Conservation (phyloP, 2,329 filamentous ascomycete species). For the Aspergillus sp. region DNA sequence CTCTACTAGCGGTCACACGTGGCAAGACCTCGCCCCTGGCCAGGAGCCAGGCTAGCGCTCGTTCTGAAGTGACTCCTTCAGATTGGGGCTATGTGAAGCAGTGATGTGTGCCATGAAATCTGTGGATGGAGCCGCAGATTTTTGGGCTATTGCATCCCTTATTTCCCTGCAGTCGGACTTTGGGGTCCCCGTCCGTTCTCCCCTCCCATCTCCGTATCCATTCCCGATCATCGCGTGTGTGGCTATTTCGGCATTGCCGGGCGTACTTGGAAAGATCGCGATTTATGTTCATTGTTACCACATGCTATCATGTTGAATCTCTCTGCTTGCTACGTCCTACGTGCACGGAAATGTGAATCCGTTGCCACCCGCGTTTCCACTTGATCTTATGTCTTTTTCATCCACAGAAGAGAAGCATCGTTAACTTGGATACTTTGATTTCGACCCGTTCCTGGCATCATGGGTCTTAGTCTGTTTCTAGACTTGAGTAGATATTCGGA, state of each 20-base stretch:
- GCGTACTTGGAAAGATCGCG: slow-evolving; percentile 32
- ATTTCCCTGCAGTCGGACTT: background rate
- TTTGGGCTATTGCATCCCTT: slow-evolving; percentile 1
- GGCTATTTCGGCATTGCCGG: slow-evolving; percentile 30
- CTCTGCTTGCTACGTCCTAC: slow-evolving; percentile 3
- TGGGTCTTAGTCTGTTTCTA: background rate
- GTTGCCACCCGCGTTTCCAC: slow-evolving; percentile 4
- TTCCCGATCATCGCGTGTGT: slow-evolving; percentile 5
- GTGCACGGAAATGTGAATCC: background rate
- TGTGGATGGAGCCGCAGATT: slow-evolving; percentile 5
- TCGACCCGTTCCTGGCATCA: background rate
- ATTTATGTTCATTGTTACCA: slow-evolving; percentile 14
- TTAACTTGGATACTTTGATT: slow-evolving; percentile 22
- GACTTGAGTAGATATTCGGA: no score
- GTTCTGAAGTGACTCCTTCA: background rate
- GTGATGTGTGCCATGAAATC: slow-evolving; percentile 15
- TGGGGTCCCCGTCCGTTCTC: background rate
- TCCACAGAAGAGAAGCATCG: slow-evolving; percentile 14
- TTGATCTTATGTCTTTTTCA: slow-evolving; percentile 6
- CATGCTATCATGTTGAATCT: slow-evolving; percentile 8
- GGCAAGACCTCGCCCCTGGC: no score
- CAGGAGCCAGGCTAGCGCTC: no score
- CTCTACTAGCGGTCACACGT: no score
- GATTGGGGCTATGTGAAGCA: slow-evolving; percentile 13
- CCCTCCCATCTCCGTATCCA: background rate